These are phyloP conservation scores for Aureobasidium sp. DNA, from an alignment of 2,329 filamentous ascomycete species.

Conservation along the genomic window DNA sequence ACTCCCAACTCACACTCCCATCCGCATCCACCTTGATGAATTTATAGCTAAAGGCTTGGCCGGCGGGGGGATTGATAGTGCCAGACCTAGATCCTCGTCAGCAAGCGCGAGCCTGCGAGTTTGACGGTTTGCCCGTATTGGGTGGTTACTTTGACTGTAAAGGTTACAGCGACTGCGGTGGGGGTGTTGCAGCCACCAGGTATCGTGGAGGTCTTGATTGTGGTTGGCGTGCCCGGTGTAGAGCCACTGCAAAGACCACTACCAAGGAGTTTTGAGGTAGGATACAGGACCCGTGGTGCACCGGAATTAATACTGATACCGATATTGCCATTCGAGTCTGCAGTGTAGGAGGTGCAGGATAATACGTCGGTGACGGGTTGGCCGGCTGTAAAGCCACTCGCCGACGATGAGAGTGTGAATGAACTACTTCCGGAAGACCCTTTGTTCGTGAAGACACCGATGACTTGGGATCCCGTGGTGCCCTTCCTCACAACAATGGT, in stretches of 20 bases:
- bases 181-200: conserved; percentile 10
- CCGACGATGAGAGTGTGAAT: conserved; percentile 15
- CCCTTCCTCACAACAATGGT: conserved; percentile 40
- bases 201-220: neutral
- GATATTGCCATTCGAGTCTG: conserved; percentile 37
- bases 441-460: conserved; percentile 38
- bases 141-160: conserved; percentile 50
- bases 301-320: conserved; percentile 36
- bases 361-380: conserved; percentile 31
- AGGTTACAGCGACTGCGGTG: conserved; percentile 42
- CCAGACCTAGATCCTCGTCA: conserved; percentile 43
- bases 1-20: conserved; percentile 55
- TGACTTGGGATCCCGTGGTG: conserved; percentile 29
- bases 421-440: conserved; percentile 20
- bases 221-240: neutral
- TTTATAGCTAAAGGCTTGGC: conserved; percentile 49
- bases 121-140: conserved; percentile 54
- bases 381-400: conserved; percentile 19
- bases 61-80: conserved; percentile 45
- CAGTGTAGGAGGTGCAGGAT: conserved; percentile 35
- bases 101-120: conserved; percentile 44
- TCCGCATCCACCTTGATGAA: conserved; percentile 52
- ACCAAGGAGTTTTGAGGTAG: conserved; percentile 25
- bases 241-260: conserved; percentile 27
- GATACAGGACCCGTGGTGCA: conserved; percentile 36